These are phyloP conservation scores for Globisporangium paddicum DNA, from an alignment of 352 stramenopile species.

Conservation along the genomic window DNA sequence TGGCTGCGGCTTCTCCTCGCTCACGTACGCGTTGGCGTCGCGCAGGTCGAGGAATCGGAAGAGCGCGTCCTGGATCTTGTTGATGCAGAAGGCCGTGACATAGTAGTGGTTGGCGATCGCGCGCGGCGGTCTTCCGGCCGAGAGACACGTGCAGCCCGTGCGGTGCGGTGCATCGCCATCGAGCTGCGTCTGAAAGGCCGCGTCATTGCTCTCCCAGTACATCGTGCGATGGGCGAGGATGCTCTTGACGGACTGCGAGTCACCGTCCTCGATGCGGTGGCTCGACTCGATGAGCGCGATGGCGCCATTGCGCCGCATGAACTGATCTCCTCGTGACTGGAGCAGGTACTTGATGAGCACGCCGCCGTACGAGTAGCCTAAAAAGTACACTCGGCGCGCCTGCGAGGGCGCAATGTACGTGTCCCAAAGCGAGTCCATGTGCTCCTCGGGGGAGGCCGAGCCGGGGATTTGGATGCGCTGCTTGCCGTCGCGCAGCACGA, in stretches of 20 bases:
- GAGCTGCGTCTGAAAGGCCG: conserved; percentile 65
- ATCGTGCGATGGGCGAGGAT: conserved; percentile 86
- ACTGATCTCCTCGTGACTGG: conserved; percentile 78
- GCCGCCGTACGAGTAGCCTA: conserved; percentile 86
- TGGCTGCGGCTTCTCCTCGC: conserved; percentile 58
- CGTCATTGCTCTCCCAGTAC: conserved; percentile 88
- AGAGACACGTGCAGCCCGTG: conserved; percentile 82
- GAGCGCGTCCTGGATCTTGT: conserved; percentile 82
- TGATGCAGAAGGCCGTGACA: conserved; percentile 85
- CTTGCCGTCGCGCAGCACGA: conserved; percentile 75
- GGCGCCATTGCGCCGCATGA: conserved; percentile 82
- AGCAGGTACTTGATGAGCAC: conserved; percentile 88
- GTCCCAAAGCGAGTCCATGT: conserved; percentile 89
- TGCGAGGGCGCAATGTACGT: conserved; percentile 57
- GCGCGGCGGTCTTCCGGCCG: conserved; percentile 55
- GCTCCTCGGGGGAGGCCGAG: conserved; percentile 79
- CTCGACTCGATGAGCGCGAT: conserved; percentile 86
- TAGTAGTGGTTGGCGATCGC: conserved; percentile 86
- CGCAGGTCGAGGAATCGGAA: conserved; percentile 80
- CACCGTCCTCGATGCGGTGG: conserved; percentile 81
- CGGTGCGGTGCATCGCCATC: conserved; percentile 78
- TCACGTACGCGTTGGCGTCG: conserved; percentile 76
- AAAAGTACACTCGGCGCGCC: conserved; percentile 74
- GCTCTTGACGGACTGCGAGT: conserved; percentile 83
- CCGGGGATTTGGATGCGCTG: conserved; percentile 79